Evolutionary conservation across 2,329 filamentous ascomycete species (phyloP).

Genomic region (Colletotrichum noveboracense): DNA sequence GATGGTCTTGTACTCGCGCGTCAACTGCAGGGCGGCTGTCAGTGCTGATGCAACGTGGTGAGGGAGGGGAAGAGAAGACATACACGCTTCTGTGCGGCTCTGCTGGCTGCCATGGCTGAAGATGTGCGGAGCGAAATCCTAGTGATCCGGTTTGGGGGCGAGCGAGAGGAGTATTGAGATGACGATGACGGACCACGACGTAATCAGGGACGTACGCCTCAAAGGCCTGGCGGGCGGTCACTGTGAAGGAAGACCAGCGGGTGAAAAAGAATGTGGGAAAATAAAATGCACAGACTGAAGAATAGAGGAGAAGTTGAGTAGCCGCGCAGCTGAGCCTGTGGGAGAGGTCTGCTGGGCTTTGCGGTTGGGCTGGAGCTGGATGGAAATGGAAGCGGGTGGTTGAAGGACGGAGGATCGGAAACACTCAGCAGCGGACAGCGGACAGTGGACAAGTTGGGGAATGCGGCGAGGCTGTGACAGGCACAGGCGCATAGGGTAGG

Average conservation of each 20-base stretch:
- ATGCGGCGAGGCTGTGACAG: slow-evolving; percentile 17
- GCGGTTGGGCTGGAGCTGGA: background rate
- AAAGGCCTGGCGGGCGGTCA: background rate
- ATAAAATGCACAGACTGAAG: background rate
- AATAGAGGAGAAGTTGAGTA: background rate
- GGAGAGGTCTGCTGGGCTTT: background rate
- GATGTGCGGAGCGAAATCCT: background rate
- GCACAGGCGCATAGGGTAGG: background rate
- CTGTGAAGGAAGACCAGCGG: slow-evolving; percentile 3
- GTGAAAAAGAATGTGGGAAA: slow-evolving; percentile 18
- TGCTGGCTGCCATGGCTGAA: slow-evolving; percentile 66
- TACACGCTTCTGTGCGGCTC: slow-evolving; percentile 75
- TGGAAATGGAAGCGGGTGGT: background rate
- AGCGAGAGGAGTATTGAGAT: background rate
- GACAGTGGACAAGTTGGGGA: slow-evolving; percentile 10
- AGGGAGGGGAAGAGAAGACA: slow-evolving; percentile 26
- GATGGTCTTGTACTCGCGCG: slow-evolving; percentile 67
- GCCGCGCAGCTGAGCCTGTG: background rate
- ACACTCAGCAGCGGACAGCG: background rate
- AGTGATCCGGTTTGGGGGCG: background rate
- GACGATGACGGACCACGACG: slow-evolving; percentile 6
- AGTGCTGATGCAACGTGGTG: slow-evolving; percentile 18
- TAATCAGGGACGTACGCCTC: slow-evolving; percentile 15
- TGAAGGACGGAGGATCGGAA: background rate
- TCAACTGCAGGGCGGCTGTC: slow-evolving; percentile 48